Conservation (phyloP, 2,329 filamentous ascomycete genomes). For the Calonectria pseudoreteaudii region DNA sequence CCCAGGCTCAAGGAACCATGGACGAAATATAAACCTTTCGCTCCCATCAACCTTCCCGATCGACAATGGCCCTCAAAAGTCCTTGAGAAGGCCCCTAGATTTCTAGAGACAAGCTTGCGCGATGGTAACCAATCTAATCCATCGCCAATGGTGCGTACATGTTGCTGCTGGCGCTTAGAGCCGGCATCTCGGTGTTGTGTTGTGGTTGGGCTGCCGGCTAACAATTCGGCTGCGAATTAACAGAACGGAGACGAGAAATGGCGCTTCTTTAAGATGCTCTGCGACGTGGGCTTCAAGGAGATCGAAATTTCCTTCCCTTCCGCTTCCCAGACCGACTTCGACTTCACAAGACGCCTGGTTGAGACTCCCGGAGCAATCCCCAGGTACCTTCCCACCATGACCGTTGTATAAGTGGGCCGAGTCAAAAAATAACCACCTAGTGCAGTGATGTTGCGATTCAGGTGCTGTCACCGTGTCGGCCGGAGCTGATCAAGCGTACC, state of each 20-base stretch:
- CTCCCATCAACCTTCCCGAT: constrained; percentile 69
- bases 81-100: constrained; percentile 75
- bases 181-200: not conserved
- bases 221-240: constrained; percentile 10
- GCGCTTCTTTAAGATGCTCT: constrained; percentile 94
- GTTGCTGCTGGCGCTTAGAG: not conserved
- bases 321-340: constrained; percentile 94
- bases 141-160: not conserved
- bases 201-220: constrained; percentile 16
- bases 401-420: too few species aligned
- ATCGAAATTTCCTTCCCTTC: constrained; percentile 97
- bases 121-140: constrained; percentile 87
- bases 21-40: constrained; percentile 80
- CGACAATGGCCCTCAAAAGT: constrained; percentile 86
- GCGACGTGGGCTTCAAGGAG: constrained; percentile 94
- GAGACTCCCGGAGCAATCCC: constrained; percentile 21
- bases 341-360: constrained; percentile 86
- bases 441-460: constrained; percentile 56
- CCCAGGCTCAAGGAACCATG: constrained; percentile 79
- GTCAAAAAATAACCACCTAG: too few species aligned
- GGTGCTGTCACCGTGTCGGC: constrained; percentile 90
- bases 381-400: constrained; percentile 80
- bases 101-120: constrained; percentile 85
- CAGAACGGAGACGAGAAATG: constrained; percentile 96
- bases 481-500: constrained; percentile 90